Percentiles rank a stretch among this genome's conserved stretches.
phyloP scores from a whole-genome alignment of 495 filamentous ascomycete genomes.

The Aspergillus leporis region DNA sequence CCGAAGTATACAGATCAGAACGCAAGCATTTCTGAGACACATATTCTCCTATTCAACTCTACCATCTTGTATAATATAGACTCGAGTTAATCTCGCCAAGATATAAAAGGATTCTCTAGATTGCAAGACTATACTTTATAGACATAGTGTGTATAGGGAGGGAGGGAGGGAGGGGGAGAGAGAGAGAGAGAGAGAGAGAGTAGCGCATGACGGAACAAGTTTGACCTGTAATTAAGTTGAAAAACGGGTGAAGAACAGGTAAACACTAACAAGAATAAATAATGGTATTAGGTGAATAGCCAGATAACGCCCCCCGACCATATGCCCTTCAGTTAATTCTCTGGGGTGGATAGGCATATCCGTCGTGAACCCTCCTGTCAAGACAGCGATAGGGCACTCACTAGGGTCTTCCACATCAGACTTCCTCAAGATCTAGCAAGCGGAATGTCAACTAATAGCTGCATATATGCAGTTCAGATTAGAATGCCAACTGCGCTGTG shows the following conservation, averaged over 20 bases:
- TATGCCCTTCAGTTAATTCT: too few relatives aligned
- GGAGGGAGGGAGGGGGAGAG: too few relatives aligned
- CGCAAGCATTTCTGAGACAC: conserved; percentile 8
- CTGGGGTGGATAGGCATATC: too few relatives aligned
- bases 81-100: background rate
- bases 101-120: background rate
- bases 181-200: too few relatives aligned
- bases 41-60: background rate
- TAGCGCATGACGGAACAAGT: background rate
- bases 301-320: too few relatives aligned
- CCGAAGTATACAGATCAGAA: conserved; percentile 10
- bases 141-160: background rate
- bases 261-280: too few relatives aligned
- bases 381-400: background rate
- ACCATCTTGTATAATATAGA: conserved; percentile 3
- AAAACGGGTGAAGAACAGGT: background rate
- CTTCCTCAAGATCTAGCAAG: background rate
- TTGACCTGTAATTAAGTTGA: background rate
- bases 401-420: background rate
- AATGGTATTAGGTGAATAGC: too few relatives aligned
- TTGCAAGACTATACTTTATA: background rate
- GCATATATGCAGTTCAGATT: background rate
- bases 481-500: background rate
- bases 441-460: background rate
- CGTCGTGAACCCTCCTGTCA: background rate